Percentiles rank a stretch among this genome's conserved stretches.
These are phyloP conservation scores for Ogataea kodamae DNA, from an alignment of 805 yeast genomes.

Conservation along the genomic window DNA sequence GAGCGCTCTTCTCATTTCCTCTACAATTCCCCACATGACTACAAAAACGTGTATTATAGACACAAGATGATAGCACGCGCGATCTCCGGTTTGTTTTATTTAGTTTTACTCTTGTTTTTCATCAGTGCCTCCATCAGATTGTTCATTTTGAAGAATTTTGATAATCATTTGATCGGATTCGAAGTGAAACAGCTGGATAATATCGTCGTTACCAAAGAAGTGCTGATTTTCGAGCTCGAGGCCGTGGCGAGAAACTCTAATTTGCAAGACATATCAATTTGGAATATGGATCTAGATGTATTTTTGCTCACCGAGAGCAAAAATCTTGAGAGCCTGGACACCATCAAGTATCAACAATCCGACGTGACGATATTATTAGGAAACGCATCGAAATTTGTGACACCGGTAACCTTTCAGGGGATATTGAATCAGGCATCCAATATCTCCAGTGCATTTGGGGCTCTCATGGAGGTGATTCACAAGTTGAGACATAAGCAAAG, in stretches of 20 bases:
- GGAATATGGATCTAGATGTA: conserved; percentile 34
- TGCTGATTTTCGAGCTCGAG: conserved; percentile 32
- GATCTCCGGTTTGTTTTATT: conserved; percentile 17
- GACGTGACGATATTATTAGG: conserved; percentile 35
- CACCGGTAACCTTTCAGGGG: conserved; percentile 32
- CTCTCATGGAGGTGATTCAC: conserved; percentile 22
- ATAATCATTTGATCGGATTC: conserved; percentile 27
- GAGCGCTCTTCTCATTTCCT: conserved; percentile 18
- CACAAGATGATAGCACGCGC: conserved; percentile 23
- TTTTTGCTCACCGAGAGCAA: conserved; percentile 29
- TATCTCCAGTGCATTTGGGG: conserved; percentile 6
- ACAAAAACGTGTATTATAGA: conserved; percentile 27
- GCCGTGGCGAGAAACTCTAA: conserved; percentile 27
- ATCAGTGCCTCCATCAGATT: conserved; percentile 17
- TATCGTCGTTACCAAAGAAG: conserved; percentile 31
- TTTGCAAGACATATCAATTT: conserved; percentile 31
- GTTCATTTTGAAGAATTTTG: conserved; percentile 26
- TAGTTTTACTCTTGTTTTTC: conserved; percentile 10
- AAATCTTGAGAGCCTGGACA: conserved; percentile 8
- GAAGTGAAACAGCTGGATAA: conserved; percentile 25
- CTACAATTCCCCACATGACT: conserved; percentile 33
- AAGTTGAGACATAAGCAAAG: conserved; percentile 20
- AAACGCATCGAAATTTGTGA: conserved; percentile 27
- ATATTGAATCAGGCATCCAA: conserved; percentile 17
- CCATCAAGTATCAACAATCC: conserved; percentile 7